Percentiles rank a stretch among this genome's conserved stretches.
Evolutionary conservation across 1,284 basidiomycete species (phyloP).

Genomic region (Puccinia novopanici): DNA sequence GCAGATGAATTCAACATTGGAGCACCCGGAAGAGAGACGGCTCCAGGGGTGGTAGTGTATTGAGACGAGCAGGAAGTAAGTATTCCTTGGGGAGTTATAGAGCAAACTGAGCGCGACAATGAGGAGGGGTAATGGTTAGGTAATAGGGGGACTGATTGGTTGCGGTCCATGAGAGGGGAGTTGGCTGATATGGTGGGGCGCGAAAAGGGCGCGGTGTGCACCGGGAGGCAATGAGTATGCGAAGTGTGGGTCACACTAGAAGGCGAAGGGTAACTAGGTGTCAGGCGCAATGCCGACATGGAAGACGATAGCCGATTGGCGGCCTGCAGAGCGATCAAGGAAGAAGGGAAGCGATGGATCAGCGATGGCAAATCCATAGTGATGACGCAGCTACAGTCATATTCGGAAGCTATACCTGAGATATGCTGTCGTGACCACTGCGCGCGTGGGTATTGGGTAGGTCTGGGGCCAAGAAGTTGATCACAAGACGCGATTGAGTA

Average conservation of each 20-base stretch:
- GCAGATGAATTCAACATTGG: constrained; percentile 18
- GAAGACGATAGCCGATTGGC: constrained; percentile 2
- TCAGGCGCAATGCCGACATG: constrained; percentile 21
- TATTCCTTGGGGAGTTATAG: not conserved
- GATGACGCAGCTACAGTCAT: not conserved
- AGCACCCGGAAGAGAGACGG: not conserved
- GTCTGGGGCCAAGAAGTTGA: not conserved
- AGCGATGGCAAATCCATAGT: not conserved
- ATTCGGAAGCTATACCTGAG: not conserved
- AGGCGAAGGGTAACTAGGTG: constrained; percentile 1
- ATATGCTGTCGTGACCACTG: not conserved
- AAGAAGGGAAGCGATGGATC: constrained; percentile 2
- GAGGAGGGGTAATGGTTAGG: constrained; percentile 3
- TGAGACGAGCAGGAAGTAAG: not conserved
- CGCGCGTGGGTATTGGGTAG: not conserved
- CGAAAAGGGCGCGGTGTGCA: not conserved
- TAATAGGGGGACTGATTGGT: constrained; percentile 24
- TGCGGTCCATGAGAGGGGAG: constrained; percentile 1
- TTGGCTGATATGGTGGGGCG: constrained; percentile 6
- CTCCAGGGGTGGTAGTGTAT: constrained; percentile 3
- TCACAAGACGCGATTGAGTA: not conserved
- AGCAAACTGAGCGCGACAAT: constrained; percentile 17
- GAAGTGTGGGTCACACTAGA: not conserved
- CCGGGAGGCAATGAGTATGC: not conserved
- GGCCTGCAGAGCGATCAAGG: not conserved